Evolutionary conservation across 2,329 filamentous ascomycete genomes (phyloP), one percentile per base, ranked within the genome.

Genomic region (Didymella pomorum): DNA sequence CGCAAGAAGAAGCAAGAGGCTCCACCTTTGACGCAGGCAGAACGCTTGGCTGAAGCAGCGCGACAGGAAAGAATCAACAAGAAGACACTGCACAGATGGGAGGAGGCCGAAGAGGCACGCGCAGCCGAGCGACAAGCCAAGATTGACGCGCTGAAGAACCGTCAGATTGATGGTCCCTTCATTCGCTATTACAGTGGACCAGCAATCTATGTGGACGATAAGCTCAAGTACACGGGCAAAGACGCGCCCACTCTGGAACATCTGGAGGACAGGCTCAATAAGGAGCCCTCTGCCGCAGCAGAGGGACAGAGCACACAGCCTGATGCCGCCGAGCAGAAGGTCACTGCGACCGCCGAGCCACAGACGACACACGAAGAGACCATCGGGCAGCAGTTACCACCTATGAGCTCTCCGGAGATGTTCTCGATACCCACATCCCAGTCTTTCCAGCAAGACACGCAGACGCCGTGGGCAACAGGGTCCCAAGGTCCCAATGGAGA

Each of bases 121-220:
- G 90, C 93, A 65, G 92, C 94, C 69, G 91, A 96, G 71, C 86
- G 94, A 61, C 86, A 87, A 63, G 90, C 88, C 39, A 94, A 90
- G 78, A 82, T 98, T 46, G 93, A 94, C 37, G 95, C 94, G 14
- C 81, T 98, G 67, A 91, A 96, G 70, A 92, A 93, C 74, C 87
- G 93, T 47, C 92, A 90, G 49, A 84, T 98, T 9, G 89, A 94
- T 52, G 95, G 95, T 0, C 92, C 95, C 0, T 92, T 97, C 11
- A 88, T 97, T 41, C 92, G 91, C 2, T 94, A 91, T 76, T 97
- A 93, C 89, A 98, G 93, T 76, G 95, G 94, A n/a, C 86, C 92
- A 62, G 91, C 91, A 31, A 87, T 91, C 68, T 94, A 92, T 85
- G 84, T 89, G 54, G 89, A 92, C 69, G 90, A 89, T 23, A 90